Percentiles rank a stretch among this genome's conserved stretches.
Evolutionary conservation across 768 basidiomycete genomes (phyloP).

Genomic region (Infundibulicybe gibba): DNA sequence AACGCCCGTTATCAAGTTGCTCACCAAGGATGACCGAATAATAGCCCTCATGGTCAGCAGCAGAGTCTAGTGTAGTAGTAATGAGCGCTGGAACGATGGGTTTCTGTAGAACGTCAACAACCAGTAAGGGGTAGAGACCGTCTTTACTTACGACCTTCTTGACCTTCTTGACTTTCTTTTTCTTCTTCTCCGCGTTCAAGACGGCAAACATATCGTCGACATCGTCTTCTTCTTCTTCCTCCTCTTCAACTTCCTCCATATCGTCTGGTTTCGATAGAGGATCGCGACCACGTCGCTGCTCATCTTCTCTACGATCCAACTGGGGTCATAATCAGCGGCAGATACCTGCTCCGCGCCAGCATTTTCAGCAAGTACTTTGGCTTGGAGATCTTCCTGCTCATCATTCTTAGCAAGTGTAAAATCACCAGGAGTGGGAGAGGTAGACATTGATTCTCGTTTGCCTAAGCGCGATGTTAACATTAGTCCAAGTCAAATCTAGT

Average conservation of each 20-base stretch:
- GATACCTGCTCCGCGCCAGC: conserved; percentile 66
- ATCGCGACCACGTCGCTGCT: conserved; percentile 60
- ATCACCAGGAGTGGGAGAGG: conserved; percentile 51
- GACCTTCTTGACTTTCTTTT: conserved; percentile 58
- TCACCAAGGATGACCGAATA: conserved; percentile 94
- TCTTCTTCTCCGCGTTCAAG: conserved; percentile 40
- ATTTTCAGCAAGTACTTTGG: conserved; percentile 41
- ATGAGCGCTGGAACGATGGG: conserved; percentile 58
- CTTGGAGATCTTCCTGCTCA: conserved; percentile 44
- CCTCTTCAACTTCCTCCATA: conserved; percentile 44
- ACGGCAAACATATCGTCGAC: conserved; percentile 96
- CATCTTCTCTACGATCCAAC: conserved; percentile 82
- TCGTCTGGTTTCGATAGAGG: conserved; percentile 27
- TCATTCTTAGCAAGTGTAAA: conserved; percentile 71
- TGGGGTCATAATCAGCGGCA: conserved; percentile 88
- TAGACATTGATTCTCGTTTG: conserved; percentile 52
- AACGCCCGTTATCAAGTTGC: conserved; percentile 85
- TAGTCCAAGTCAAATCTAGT: conserved; percentile 4
- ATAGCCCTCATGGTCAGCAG: conserved; percentile 93
- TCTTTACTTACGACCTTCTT: conserved; percentile 44
- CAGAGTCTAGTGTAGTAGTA: conserved; percentile 81
- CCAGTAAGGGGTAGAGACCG: background rate
- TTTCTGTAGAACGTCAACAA: conserved; percentile 29
- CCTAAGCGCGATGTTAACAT: conserved; percentile 21
- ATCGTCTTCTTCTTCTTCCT: conserved; percentile 77